Base-by-base conservation (phyloP, 139 green algal species). In the Tetradesmus obliquus region DNA sequence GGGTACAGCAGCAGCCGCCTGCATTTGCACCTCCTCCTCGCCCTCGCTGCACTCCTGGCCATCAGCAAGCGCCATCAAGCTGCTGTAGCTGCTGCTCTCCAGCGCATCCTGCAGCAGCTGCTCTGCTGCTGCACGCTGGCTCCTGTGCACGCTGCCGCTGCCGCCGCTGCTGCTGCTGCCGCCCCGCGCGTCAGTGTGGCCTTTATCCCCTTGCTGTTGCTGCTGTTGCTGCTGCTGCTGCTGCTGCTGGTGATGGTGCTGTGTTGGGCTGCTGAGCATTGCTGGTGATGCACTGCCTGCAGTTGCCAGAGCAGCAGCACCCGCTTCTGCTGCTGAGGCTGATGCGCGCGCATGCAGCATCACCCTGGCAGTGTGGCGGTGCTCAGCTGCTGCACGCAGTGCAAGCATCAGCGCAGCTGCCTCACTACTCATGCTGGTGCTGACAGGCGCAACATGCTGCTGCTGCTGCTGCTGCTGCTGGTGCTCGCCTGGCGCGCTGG, bases 351-450 rank as follows among this genome's bases (percentile, higher is more conserved):
- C 55, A 20, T 53, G 22, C 88, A 91, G n/a, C n/a, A 91, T 24
- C 2, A 5, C 55, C 45, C 19, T 24, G 5, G 88, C 55, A 55
- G 55, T 45, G 19, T 79, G 24, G 22, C 88, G 76, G n/a, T 91
- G 88, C 8, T 87, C 13, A 19, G 88, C 88, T 79, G 88, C 88
- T 54, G 32, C 76, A 24, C 3, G 22, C 24, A 91, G 76, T 17
- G 88, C 79, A 15, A 55, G 76, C 79, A 91, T 54, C 13, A 91
- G 76, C 0, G 88, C 88, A 79, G 88, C 79, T 66, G 88, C 88
- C 19, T 91, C 88, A 45, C 55, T 86, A 58, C 76, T 91, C 54
- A 91, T 91, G 76, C 79, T 86, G 88, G 62, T 91, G 88, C 53
- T 85, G 87, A 13, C 74, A 54, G 45, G 71, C 69, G 13, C 24